phyloP scores from a whole-genome alignment of 352 stramenopile genomes.

The Globisporangium viniferum region DNA sequence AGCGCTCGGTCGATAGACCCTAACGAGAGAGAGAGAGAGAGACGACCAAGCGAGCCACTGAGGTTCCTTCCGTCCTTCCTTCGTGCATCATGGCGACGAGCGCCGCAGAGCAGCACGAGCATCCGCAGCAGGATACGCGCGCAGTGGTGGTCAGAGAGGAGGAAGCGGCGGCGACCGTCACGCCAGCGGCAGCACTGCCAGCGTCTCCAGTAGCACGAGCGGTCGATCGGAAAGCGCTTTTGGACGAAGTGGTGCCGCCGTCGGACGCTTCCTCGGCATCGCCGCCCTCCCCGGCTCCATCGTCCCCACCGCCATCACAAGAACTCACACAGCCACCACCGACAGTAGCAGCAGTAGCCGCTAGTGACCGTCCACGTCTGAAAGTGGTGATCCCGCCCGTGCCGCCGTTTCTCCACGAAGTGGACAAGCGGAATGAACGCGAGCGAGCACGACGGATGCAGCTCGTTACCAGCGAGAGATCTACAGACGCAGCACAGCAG shows the following conservation, averaged over 20 bases:
- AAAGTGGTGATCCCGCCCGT: conserved; percentile 20
- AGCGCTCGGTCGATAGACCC: neutral
- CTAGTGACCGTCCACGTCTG: neutral
- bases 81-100: neutral
- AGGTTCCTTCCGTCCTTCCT: neutral
- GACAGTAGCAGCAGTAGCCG: neutral
- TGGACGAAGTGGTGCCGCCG: conserved; percentile 12
- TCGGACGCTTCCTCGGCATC: conserved; percentile 5
- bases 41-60: neutral
- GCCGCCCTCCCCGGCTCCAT: neutral
- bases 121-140: neutral
- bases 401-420: conserved; percentile 19
- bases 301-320: conserved; percentile 2
- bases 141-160: neutral
- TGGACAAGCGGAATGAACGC: conserved; percentile 15
- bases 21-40: neutral
- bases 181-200: neutral
- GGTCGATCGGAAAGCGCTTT: neutral
- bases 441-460: neutral
- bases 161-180: neutral
- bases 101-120: neutral
- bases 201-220: conserved; percentile 1
- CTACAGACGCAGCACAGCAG: neutral
- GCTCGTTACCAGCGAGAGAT: neutral
- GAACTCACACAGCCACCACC: neutral